Evolutionary conservation across 768 basidiomycete genomes (phyloP).

Genomic region (Podaxis pistillaris): DNA sequence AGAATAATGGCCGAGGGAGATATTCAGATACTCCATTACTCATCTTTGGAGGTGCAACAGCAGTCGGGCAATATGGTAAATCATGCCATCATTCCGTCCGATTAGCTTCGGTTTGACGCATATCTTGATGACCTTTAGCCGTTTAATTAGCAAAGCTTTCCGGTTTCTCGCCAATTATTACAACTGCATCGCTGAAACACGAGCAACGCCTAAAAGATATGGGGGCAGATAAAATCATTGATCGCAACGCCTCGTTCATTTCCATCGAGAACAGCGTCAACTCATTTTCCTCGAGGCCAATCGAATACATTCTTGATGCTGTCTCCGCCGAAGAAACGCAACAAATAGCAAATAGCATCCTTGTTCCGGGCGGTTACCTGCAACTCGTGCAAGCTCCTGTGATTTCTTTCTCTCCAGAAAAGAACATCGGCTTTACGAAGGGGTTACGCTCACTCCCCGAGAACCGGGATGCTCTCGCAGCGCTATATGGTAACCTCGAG

Average conservation of each 20-base stretch:
- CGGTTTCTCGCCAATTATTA: conserved; percentile 41
- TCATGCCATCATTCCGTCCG: conserved; percentile 14
- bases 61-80: conserved; percentile 27
- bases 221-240: conserved; percentile 38
- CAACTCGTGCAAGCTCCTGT: not conserved
- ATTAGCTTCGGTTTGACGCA: conserved; percentile 21
- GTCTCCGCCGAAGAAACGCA: conserved; percentile 34
- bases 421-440: conserved; percentile 18
- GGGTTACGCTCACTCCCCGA: conserved; percentile 22
- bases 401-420: not conserved
- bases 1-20: conserved; percentile 23
- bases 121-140: conserved; percentile 21
- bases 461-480: conserved; percentile 19
- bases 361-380: conserved; percentile 35
- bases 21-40: conserved; percentile 30
- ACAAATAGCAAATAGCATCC: conserved; percentile 30
- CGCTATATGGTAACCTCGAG: conserved; percentile 22
- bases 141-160: conserved; percentile 39
- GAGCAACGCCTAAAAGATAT: conserved; percentile 27
- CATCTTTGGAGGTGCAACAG: conserved; percentile 27
- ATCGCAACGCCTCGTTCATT: conserved; percentile 16
- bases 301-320: conserved; percentile 25
- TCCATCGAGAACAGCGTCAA: not conserved
- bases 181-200: conserved; percentile 31
- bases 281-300: conserved; percentile 15